Evolutionary conservation across 2,329 filamentous ascomycete genomes (phyloP).

Genomic region (Fusarium algeriense): DNA sequence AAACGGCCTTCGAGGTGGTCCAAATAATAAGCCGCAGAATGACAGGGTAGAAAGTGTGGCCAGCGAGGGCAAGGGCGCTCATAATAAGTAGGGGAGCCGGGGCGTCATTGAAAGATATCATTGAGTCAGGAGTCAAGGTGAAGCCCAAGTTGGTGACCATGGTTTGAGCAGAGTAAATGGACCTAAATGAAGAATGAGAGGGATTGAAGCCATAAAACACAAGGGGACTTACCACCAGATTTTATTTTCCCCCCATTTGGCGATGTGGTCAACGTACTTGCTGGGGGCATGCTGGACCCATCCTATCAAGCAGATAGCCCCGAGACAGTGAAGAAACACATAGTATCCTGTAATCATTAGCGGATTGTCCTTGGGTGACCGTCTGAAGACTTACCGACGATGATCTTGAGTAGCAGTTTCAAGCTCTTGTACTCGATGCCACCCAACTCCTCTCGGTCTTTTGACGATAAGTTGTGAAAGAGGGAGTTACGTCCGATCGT

Average conservation of each 20-base stretch:
- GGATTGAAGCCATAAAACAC: too few relatives aligned
- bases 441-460: conserved; percentile 60
- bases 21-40: conserved; percentile 70
- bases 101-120: conserved; percentile 62
- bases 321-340: conserved; percentile 60
- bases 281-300: conserved; percentile 59
- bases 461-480: conserved; percentile 57
- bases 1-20: conserved; percentile 62
- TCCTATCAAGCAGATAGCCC: conserved; percentile 60
- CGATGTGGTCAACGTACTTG: conserved; percentile 58
- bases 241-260: conserved; percentile 54
- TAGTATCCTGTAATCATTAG: conserved; percentile 56
- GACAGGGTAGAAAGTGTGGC: conserved; percentile 69
- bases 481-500: conserved; percentile 61
- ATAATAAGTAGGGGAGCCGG: conserved; percentile 60
- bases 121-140: conserved; percentile 67
- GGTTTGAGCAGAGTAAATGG: conserved; percentile 63
- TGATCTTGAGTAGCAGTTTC: conserved; percentile 62
- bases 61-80: conserved; percentile 62
- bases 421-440: conserved; percentile 65
- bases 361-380: accelerated
- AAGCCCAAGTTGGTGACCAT: conserved; percentile 67
- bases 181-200: conserved; percentile 51
- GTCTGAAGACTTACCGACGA: conserved; percentile 49
- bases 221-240: conserved; percentile 61